phyloP scores from a whole-genome alignment of 2,329 filamentous ascomycete genomes.

The Raffaelea albimanens region DNA sequence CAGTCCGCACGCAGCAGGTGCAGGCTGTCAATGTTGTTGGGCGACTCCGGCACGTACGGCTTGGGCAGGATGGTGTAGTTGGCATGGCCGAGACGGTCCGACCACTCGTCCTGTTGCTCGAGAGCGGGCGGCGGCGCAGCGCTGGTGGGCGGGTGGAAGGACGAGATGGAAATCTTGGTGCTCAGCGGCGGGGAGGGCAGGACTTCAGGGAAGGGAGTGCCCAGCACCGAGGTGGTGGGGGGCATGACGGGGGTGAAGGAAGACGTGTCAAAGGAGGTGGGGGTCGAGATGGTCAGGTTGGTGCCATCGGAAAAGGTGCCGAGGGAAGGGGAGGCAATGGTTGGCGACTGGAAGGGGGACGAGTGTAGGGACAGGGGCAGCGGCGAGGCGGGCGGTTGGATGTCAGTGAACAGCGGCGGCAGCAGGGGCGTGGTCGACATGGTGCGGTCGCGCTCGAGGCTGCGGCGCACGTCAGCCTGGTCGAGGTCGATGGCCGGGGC shows the following conservation, averaged over 20 bases:
- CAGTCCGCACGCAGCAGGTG: constrained; percentile 66
- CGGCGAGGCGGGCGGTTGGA: constrained; percentile 25
- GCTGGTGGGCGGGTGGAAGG: constrained; percentile 51
- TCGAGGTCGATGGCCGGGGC: constrained; percentile 37
- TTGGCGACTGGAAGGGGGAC: constrained; percentile 59
- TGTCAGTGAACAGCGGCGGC: constrained; percentile 64
- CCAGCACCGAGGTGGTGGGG: constrained; percentile 21
- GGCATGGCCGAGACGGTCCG: constrained; percentile 75
- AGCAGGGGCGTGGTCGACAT: constrained; percentile 74
- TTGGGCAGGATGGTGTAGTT: constrained; percentile 83
- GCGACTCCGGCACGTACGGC: constrained; percentile 61
- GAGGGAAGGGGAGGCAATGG: neutral
- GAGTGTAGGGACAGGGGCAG: constrained; percentile 61
- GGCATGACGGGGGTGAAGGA: neutral
- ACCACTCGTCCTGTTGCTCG: constrained; percentile 71
- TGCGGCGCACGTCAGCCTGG: constrained; percentile 33
- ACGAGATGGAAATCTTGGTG: constrained; percentile 66
- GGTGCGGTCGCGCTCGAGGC: constrained; percentile 46
- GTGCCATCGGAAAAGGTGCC: neutral
- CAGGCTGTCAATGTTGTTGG: constrained; percentile 49
- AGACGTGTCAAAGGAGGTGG: neutral
- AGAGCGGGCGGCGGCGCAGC: constrained; percentile 32
- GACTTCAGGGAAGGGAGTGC: neutral
- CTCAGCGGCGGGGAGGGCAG: constrained; percentile 64
- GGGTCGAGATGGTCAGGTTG: neutral